These are phyloP conservation scores for Colletotrichum sp. DNA, from an alignment of 2,329 filamentous ascomycete species.

Conservation along the genomic window DNA sequence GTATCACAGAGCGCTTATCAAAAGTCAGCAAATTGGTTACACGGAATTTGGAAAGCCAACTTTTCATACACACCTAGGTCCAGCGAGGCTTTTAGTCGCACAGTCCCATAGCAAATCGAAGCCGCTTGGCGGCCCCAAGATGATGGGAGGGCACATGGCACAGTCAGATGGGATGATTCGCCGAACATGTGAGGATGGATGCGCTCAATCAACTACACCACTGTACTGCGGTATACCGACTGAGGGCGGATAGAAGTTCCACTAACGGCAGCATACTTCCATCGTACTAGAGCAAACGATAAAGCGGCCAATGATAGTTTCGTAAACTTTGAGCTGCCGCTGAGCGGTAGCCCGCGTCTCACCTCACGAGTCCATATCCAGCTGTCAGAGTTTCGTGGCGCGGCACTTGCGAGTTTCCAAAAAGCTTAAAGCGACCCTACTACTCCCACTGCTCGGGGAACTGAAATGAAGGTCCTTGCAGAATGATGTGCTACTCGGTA, in stretches of 20 bases:
- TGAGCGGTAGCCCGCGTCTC: background rate
- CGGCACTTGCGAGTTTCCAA: background rate
- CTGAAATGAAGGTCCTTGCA: background rate
- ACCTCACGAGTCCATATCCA: background rate
- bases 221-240: background rate
- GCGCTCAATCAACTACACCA: background rate
- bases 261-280: background rate
- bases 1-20: background rate
- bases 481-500: background rate
- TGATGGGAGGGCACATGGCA: background rate
- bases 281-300: background rate
- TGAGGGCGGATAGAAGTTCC: background rate
- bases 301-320: background rate
- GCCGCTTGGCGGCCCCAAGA: background rate
- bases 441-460: background rate
- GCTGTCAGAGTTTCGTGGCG: background rate
- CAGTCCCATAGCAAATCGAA: background rate
- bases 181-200: background rate
- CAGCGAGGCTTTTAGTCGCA: rapidly evolving
- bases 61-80: background rate
- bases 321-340: background rate
- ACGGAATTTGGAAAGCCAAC: background rate
- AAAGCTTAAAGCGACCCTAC: background rate
- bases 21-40: background rate
- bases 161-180: background rate